Base-by-base conservation (phyloP, 1,284 basidiomycete species). In the Agroathelia rolfsii region DNA sequence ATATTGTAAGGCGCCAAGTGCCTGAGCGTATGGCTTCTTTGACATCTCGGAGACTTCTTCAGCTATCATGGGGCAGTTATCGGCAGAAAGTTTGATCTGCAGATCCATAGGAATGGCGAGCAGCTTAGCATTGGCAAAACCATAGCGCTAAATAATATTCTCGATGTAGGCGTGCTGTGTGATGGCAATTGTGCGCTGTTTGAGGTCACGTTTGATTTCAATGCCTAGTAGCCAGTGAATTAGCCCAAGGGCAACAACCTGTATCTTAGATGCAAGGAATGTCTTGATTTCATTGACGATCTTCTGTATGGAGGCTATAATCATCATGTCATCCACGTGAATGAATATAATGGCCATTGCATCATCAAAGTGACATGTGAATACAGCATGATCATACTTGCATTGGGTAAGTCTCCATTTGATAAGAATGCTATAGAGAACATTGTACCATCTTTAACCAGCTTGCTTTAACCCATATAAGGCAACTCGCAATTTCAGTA, bases 1-100 rank as follows among this genome's bases (percentile, higher is more conserved):
- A 37, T 61, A 64, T 16, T 47, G 37, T 1, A 64, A 41, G 6
- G 50, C 45, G 10, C 59, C 59, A 22, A 59, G 40, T 12, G 45
- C 43, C 35, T 42, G 41, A n/a, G 48, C 37, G 36, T 56, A 62
- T 16, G 47, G 50, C 9, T 47, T 32, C 18, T 23, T 25, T 15
- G 15, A 24, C 46, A 56, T 55, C 6, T 35, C 29, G 13, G 26
- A 24, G 5, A 7, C 13, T 7, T 56, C 50, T 24, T 43, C 26
- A 10, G 33, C 3, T 2, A 41, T 49, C 11, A 33, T 19, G 11
- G 51, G 49, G 15, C 23, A 43, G 24, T 41, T 35, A 16, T 35
- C 34, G 12, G 17, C 38, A 20, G 29, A 42, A 6, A 50, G 37
- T 5, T 33, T 42, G 4, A 38, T 14, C 6, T 41, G 41, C 19